Evolutionary conservation across 2,329 filamentous ascomycete species (phyloP).

Genomic region (Nannizzia gypsea): DNA sequence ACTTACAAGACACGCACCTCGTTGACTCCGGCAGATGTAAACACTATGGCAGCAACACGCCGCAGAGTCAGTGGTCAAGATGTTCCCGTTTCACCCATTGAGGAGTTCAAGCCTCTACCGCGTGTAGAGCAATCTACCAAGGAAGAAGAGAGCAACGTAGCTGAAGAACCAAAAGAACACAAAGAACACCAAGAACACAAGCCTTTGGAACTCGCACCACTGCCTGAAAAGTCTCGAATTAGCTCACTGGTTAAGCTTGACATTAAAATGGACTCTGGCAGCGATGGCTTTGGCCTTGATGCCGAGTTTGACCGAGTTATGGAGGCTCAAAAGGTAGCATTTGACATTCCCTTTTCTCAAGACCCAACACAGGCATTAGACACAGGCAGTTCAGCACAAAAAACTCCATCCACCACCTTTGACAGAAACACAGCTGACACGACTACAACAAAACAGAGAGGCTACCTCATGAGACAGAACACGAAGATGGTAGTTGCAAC

Average conservation of each 20-base stretch:
- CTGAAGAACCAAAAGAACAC: not conserved
- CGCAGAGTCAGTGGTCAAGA: conserved; percentile 71
- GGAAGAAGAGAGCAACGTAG: conserved; percentile 14
- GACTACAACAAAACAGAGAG: conserved; percentile 62
- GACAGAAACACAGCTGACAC: conserved; percentile 47
- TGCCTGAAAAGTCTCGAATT: conserved; percentile 41
- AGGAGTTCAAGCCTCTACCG: not conserved
- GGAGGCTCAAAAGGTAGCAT: conserved; percentile 87
- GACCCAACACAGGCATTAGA: conserved; percentile 11
- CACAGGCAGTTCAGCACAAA: conserved; percentile 17
- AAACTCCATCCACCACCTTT: not conserved
- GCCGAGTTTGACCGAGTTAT: conserved; percentile 92
- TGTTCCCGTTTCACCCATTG: conserved; percentile 11
- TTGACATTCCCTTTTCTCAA: conserved; percentile 35
- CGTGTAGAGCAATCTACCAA: not conserved
- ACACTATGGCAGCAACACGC: conserved; percentile 74
- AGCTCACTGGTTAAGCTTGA: conserved; percentile 71
- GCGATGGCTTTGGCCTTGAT: conserved; percentile 74
- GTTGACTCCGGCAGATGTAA: conserved; percentile 70
- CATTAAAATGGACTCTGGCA: conserved; percentile 57
- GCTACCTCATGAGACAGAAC: conserved; percentile 97
- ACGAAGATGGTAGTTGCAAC: conserved; percentile 94
- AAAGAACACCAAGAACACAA: not conserved
- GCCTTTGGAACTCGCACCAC: not conserved
- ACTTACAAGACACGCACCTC: conserved; percentile 83